Conservation (phyloP, 441 rosid species). For the Omphalea diandra region DNA sequence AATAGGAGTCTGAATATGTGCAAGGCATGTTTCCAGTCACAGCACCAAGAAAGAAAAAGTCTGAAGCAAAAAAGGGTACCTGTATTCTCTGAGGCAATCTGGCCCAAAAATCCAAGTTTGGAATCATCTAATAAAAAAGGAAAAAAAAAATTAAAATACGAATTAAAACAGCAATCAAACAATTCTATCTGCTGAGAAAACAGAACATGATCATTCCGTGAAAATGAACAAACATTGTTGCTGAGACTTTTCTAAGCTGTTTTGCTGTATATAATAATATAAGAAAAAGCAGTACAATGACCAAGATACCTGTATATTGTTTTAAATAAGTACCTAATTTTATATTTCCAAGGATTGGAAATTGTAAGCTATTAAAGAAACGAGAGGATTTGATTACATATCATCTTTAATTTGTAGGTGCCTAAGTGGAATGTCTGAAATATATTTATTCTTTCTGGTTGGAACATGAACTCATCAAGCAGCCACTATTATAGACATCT, state of each 20-base stretch:
- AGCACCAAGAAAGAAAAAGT: neutral
- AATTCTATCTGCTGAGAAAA: neutral
- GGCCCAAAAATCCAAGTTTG: slow-evolving; percentile 80
- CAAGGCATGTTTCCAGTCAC: neutral
- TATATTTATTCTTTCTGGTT: neutral
- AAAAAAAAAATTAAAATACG: slow-evolving; percentile 15
- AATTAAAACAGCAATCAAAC: neutral
- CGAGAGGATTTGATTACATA: neutral
- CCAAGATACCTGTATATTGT: neutral
- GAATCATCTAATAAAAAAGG: slow-evolving; percentile 51
- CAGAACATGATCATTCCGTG: neutral
- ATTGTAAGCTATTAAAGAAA: neutral
- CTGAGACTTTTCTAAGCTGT: neutral
- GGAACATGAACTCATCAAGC: slow-evolving; percentile 1
- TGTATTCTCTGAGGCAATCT: slow-evolving; percentile 67
- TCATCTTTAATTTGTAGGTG: neutral
- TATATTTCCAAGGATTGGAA: neutral
- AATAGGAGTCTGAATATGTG: neutral
- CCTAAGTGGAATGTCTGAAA: neutral
- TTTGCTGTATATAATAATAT: neutral
- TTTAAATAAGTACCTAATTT: neutral
- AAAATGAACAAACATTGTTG: neutral
- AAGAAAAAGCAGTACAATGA: neutral
- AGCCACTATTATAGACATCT: neutral
- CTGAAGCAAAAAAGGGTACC: slow-evolving; percentile 32